phyloP scores from a whole-genome alignment of 1,284 basidiomycete species.

The Schizopora paradoxa region DNA sequence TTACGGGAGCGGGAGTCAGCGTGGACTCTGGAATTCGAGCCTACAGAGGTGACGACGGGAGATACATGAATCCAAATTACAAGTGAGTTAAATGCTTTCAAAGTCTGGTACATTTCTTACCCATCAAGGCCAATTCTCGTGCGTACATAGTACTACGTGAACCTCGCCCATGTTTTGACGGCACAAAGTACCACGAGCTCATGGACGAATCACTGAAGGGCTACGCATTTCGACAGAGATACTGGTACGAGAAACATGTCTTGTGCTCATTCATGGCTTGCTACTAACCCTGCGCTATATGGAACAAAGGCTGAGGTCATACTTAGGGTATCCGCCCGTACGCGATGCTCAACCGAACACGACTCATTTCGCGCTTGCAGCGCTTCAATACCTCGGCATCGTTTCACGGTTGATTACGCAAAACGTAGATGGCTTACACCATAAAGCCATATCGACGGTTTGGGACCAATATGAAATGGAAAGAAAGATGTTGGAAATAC shows the following conservation, averaged over 20 bases:
- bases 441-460: conserved; percentile 53
- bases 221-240: conserved; percentile 65
- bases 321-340: conserved; percentile 78
- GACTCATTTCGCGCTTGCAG: conserved; percentile 81
- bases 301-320: conserved; percentile 69
- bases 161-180: conserved; percentile 9
- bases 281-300: conserved; percentile 27
- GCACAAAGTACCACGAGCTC: conserved; percentile 77
- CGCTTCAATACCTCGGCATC: conserved; percentile 66
- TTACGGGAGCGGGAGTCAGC: conserved; percentile 89
- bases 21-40: conserved; percentile 91
- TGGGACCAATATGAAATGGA: conserved; percentile 35
- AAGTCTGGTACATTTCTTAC: neutral
- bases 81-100: conserved; percentile 46
- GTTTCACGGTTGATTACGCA: conserved; percentile 78
- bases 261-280: too few relatives aligned
- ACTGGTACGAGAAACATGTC: conserved; percentile 46
- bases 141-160: conserved; percentile 13
- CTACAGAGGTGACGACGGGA: conserved; percentile 77
- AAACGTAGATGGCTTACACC: conserved; percentile 89
- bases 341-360: conserved; percentile 78
- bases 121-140: conserved; percentile 52
- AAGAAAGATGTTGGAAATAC: conserved; percentile 71
- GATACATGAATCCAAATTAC: conserved; percentile 89
- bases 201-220: conserved; percentile 66